A percentile compares a stretch with the other conserved stretches of the same genome.
These are phyloP conservation scores for Candida sakaeoensis DNA, from an alignment of 805 yeast species.

Conservation along the genomic window DNA sequence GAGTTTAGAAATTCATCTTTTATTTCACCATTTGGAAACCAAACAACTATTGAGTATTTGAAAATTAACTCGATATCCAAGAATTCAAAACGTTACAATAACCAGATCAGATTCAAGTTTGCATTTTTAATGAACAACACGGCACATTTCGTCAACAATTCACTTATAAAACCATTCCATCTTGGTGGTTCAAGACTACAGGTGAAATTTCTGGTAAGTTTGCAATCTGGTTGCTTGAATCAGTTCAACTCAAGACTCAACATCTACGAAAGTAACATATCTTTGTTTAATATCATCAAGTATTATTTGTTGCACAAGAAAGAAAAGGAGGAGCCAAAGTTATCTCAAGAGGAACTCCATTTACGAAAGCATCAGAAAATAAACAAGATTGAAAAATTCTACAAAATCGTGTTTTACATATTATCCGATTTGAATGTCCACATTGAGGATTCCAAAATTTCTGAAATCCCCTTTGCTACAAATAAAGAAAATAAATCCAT, in stretches of 20 bases:
- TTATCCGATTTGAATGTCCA: constrained; percentile 24
- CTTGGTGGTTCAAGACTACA: constrained; percentile 3
- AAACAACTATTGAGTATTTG: constrained; percentile 17
- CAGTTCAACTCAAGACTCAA: constrained; percentile 7
- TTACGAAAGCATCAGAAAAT: neutral
- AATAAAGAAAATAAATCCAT: constrained; percentile 19
- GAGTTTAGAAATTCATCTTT: constrained; percentile 18
- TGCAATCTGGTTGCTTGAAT: constrained; percentile 1
- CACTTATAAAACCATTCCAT: constrained; percentile 6
- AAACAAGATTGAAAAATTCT: constrained; percentile 11
- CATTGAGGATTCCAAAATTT: constrained; percentile 22
- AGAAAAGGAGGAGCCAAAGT: neutral
- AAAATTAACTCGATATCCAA: constrained; percentile 19
- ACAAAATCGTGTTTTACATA: constrained; percentile 19
- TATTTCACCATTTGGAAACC: constrained; percentile 7
- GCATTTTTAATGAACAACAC: constrained; percentile 11
- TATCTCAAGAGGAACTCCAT: constrained; percentile 5
- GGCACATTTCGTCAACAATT: constrained; percentile 1
- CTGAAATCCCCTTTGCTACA: constrained; percentile 30
- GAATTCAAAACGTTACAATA: constrained; percentile 14
- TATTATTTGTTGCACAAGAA: constrained; percentile 3
- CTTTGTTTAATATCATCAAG: constrained; percentile 9
- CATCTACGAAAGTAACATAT: constrained; percentile 10
- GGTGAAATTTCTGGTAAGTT: constrained; percentile 8
- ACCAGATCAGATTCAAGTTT: constrained; percentile 17